Conservation (phyloP, 2,329 filamentous ascomycete genomes). For the Talaromyces marneffei region DNA sequence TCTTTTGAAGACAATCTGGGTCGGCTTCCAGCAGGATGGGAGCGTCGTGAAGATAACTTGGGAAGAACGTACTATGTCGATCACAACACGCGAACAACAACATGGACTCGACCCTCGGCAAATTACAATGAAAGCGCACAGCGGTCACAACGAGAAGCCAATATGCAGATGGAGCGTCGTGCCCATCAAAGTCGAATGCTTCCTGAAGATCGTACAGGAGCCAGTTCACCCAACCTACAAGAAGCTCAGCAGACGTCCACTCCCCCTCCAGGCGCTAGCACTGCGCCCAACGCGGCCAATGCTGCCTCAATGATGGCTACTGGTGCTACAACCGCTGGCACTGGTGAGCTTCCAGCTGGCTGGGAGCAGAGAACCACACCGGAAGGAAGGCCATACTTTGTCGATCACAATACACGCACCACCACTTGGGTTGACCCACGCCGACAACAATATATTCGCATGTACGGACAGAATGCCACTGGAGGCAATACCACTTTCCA, state of each 20-base stretch:
- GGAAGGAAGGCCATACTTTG: constrained; percentile 91
- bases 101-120: constrained; percentile 85
- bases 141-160: constrained; percentile 75
- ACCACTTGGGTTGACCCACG: constrained; percentile 98
- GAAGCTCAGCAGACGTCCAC: constrained; percentile 43
- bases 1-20: constrained; percentile 97
- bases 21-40: constrained; percentile 87
- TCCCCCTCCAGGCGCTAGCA: constrained; percentile 39
- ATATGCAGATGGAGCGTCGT: constrained; percentile 86
- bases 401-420: constrained; percentile 95
- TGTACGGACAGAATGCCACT: constrained; percentile 84
- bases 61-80: constrained; percentile 97
- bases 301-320: constrained; percentile 87
- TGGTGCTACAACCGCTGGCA: constrained; percentile 86
- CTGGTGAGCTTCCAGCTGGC: constrained; percentile 86
- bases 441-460: constrained; percentile 94
- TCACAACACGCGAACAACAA: constrained; percentile 93
- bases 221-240: constrained; percentile 76
- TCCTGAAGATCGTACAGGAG: constrained; percentile 89
- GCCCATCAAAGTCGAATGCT: constrained; percentile 93
- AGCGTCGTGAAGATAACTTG: constrained; percentile 88
- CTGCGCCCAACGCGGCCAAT: constrained; percentile 44
- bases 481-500: constrained; percentile 78
- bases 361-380: constrained; percentile 97
- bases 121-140: constrained; percentile 70